Base-by-base conservation (phyloP, 139 green algal species). In the Pleodorina starrii region DNA sequence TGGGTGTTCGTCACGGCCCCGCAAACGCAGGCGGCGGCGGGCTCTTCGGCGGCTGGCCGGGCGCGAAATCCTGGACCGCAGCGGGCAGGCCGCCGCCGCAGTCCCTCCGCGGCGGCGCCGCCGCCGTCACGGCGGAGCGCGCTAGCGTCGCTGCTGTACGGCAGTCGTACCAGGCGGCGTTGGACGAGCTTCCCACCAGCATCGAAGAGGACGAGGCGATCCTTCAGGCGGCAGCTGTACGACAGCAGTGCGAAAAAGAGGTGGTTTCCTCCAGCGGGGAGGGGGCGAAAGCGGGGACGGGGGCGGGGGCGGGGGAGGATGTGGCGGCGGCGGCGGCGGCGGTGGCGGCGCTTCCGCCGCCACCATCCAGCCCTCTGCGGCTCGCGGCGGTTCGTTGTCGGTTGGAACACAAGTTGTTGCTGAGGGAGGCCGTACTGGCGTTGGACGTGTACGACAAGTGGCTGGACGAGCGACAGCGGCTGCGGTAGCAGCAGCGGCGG, bases 351-450 rank as follows among this genome's bases (percentile, higher is more conserved):
- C n/a, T n/a, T n/a, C 46, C 27, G 78, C 51, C 42, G 71, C 72
- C 59, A 27, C 14, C 43, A 11, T 7, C 5, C 44, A 23, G 57
- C 50, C n/a, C n/a, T n/a, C n/a, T n/a, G 12, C 27, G n/a, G 76
- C 29, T 73, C n/a, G 87, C 75, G 3, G 90, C 90, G 27, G 59
- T 93, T 21, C 42, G 86, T 7, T 89, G 73, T 17, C 54, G 90
- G 42, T 25, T 91, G 50, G 90, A 93, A 63, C 81, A 90, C 46
- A 93, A 93, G 81, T 74, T 88, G 19, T 63, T 93, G 50, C 81
- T 93, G 74, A 0, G 27, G 43, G 90, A 93, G 84, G 90, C 74
- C 23, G 40, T 90, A 21, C 35, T 7, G 25, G 25, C 89, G 27
- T 36, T 93, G 48, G 60, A 76, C 10, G 11, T 40, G 35, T 93